Evolutionary conservation across 1,139 yeast species (phyloP).

Genomic region (Debaryomyces singareniensis): DNA sequence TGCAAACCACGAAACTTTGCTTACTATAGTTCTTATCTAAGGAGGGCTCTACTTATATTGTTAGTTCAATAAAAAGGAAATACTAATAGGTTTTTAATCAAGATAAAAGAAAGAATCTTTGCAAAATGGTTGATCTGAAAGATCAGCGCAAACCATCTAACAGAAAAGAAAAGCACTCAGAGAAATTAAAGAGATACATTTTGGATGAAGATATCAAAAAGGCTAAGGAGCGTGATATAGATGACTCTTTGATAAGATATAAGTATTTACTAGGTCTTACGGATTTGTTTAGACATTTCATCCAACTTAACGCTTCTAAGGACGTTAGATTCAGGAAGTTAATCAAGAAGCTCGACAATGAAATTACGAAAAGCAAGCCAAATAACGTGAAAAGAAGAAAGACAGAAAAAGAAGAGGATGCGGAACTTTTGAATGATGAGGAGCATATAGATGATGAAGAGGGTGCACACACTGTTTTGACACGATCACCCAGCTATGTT

Average conservation of each 20-base stretch:
- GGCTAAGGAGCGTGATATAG: slow-evolving; percentile 52
- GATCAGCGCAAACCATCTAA: slow-evolving; percentile 1
- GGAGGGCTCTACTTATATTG: not conserved
- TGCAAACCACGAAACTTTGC: too few species aligned
- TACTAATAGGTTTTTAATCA: not conserved
- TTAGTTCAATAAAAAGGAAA: not conserved
- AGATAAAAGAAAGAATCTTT: slow-evolving; percentile 1
- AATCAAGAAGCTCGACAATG: slow-evolving; percentile 35
- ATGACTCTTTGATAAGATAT: slow-evolving; percentile 74
- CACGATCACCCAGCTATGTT: slow-evolving; percentile 71
- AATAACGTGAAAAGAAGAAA: slow-evolving; percentile 38
- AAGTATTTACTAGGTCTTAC: slow-evolving; percentile 77
- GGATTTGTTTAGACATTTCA: slow-evolving; percentile 82
- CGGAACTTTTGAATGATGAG: slow-evolving; percentile 75
- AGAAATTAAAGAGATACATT: slow-evolving; percentile 43
- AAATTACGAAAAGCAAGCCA: slow-evolving; percentile 17
- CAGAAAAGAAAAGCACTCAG: slow-evolving; percentile 20
- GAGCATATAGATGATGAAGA: slow-evolving; percentile 47
- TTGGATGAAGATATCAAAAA: slow-evolving; percentile 45
- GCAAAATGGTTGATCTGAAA: slow-evolving; percentile 3
- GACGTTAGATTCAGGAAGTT: slow-evolving; percentile 58
- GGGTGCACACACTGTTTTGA: slow-evolving; percentile 51
- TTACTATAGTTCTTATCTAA: not conserved
- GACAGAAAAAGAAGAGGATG: slow-evolving; percentile 90
- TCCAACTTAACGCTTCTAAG: slow-evolving; percentile 70